Percentiles rank a stretch among this genome's conserved stretches.
Conservation (phyloP, 2,329 filamentous ascomycete genomes). For the Fusarium sp. region DNA sequence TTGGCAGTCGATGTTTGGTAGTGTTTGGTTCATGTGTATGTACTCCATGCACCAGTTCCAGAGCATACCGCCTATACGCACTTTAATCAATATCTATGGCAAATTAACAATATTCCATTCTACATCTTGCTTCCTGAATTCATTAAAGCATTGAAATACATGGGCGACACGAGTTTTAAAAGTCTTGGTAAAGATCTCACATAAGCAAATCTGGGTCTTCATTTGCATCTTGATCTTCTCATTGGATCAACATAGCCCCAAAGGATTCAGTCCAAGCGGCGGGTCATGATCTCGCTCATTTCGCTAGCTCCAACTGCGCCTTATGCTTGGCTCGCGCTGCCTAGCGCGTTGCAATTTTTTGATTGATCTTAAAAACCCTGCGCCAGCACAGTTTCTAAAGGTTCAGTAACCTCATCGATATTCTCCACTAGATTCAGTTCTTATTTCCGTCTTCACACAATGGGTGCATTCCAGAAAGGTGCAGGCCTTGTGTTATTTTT, state of each 20-base stretch:
- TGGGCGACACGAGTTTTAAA: neutral
- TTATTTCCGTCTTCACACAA: neutral
- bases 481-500: slow-evolving; percentile 11
- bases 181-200: neutral
- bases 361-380: slow-evolving; percentile 2
- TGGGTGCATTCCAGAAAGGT: neutral
- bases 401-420: neutral
- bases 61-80: neutral
- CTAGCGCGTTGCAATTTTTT: neutral
- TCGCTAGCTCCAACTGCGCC: slow-evolving; percentile 1
- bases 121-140: rapidly evolving
- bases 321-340: neutral
- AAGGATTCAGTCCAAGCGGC: slow-evolving; percentile 9
- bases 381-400: neutral
- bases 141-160: neutral
- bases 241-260: slow-evolving; percentile 1
- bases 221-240: neutral
- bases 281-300: slow-evolving; percentile 10
- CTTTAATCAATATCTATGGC: neutral
- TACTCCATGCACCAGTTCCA: neutral
- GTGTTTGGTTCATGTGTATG: no score
- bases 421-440: neutral
- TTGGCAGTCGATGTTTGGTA: neutral
- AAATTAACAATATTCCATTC: neutral
- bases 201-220: neutral